phyloP scores from a whole-genome alignment of 441 rosid species.

The Arabidopsis lyrata region DNA sequence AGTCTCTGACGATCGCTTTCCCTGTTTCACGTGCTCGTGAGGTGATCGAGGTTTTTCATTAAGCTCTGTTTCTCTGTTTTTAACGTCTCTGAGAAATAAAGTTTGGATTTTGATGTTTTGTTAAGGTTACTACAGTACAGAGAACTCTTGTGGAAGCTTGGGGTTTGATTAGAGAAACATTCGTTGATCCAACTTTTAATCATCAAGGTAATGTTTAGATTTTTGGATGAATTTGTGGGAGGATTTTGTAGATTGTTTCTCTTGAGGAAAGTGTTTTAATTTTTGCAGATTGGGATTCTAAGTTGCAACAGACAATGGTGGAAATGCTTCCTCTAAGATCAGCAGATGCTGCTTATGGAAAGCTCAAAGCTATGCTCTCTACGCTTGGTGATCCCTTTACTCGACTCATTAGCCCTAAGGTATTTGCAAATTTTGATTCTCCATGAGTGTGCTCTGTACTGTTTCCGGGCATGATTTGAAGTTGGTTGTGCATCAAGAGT shows the following conservation, averaged over 20 bases:
- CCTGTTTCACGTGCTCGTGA: conserved; percentile 81
- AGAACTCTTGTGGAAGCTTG: conserved; percentile 94
- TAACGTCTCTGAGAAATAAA: conserved; percentile 7
- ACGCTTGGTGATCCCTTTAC: conserved; percentile 96
- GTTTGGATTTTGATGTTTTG: conserved; percentile 17
- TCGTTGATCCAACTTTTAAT: conserved; percentile 84
- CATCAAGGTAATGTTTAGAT: conserved; percentile 68
- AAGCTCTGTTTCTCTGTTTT: conserved; percentile 34
- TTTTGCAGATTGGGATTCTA: conserved; percentile 83
- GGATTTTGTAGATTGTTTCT: conserved; percentile 4
- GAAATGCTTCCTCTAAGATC: conserved; percentile 89
- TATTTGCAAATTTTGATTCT: conserved; percentile 18
- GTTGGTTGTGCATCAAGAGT: neutral
- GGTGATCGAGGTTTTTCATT: conserved; percentile 45
- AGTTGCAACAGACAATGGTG: conserved; percentile 90
- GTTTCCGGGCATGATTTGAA: neutral
- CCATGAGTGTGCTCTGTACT: neutral
- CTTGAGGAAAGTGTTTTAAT: neutral
- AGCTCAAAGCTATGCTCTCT: conserved; percentile 84
- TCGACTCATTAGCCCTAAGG: conserved; percentile 92
- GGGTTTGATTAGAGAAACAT: conserved; percentile 92
- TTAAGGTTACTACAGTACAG: conserved; percentile 85
- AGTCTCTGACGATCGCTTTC: conserved; percentile 68
- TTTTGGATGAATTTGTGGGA: neutral
- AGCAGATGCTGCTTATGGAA: conserved; percentile 82